phyloP scores from a whole-genome alignment of 2,329 filamentous ascomycete species.

The Hypomyces rosellus region DNA sequence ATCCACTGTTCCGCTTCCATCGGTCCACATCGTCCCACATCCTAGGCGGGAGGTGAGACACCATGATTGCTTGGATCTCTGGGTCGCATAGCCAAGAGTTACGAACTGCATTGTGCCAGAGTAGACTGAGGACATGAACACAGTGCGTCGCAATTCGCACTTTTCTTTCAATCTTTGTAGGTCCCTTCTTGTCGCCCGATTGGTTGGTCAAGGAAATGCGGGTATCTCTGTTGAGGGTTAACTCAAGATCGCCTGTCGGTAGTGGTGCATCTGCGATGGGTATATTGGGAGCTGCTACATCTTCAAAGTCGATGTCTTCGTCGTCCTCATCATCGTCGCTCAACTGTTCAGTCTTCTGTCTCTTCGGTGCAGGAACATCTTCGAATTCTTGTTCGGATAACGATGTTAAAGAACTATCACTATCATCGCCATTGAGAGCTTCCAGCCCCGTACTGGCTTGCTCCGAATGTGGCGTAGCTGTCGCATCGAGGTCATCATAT shows the following conservation, averaged over 20 bases:
- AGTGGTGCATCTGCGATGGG: conserved; percentile 38
- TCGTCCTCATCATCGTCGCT: conserved; percentile 27
- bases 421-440: conserved; percentile 38
- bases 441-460: conserved; percentile 37
- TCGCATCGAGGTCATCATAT: conserved; percentile 55
- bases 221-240: conserved; percentile 59
- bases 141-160: conserved; percentile 77
- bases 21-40: conserved; percentile 67
- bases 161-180: conserved; percentile 74
- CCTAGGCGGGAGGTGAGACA: conserved; percentile 63
- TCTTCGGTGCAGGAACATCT: conserved; percentile 35
- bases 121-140: conserved; percentile 77
- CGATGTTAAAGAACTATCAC: conserved; percentile 45
- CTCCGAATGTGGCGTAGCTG: conserved; percentile 36
- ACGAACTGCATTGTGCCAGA: conserved; percentile 83
- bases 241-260: conserved; percentile 62
- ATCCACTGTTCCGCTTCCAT: conserved; percentile 63
- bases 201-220: conserved; percentile 56
- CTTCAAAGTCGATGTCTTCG: conserved; percentile 52
- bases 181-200: conserved; percentile 68
- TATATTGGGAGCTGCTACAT: conserved; percentile 58
- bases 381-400: conserved; percentile 53
- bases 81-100: conserved; percentile 80
- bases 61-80: conserved; percentile 66
- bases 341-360: conserved; percentile 29